Evolutionary conservation across 108 stramenopile genomes (phyloP).

Genomic region (Nannochloropsis granulata): DNA sequence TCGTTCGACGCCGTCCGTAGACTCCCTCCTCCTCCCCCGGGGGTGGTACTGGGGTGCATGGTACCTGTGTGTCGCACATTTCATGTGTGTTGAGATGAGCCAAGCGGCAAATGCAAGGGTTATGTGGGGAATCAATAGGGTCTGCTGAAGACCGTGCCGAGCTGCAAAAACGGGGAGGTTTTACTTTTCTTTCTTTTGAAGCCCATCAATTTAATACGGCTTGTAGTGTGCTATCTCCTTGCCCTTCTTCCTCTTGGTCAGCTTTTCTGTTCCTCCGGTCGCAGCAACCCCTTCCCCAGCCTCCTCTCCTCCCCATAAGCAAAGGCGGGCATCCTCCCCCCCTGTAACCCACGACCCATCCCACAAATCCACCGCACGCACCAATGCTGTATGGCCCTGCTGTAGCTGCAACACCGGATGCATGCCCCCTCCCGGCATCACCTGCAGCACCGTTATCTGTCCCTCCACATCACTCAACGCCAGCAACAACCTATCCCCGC

Average conservation of each 20-base stretch:
- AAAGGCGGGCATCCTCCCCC: conserved; percentile 31
- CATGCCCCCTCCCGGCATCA: conserved; percentile 5
- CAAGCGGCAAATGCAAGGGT: too few relatives aligned
- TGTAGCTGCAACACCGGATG: neutral
- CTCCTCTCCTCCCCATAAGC: conserved; percentile 7
- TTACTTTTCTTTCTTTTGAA: too few relatives aligned
- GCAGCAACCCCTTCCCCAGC: neutral
- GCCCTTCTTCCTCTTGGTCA: neutral
- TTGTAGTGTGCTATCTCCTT: neutral
- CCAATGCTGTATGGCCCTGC: neutral
- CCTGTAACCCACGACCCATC: conserved; percentile 9
- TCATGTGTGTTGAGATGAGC: too few relatives aligned
- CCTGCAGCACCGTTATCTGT: conserved; percentile 5
- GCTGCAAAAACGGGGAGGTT: too few relatives aligned
- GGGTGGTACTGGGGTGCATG: too few relatives aligned
- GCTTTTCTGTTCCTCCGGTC: too few relatives aligned
- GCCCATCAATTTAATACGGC: neutral
- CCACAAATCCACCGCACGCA: neutral
- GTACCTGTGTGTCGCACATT: too few relatives aligned
- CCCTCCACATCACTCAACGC: conserved; percentile 17
- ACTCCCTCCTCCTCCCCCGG: too few relatives aligned
- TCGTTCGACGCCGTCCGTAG: too few relatives aligned
- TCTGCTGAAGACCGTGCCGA: too few relatives aligned
- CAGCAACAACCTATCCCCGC: conserved; percentile 9
- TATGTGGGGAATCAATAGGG: too few relatives aligned